A percentile compares a stretch with the other conserved stretches of the same genome.
These are phyloP conservation scores for Trichosphaerium sp. DNA, from an alignment of 78 protist species.

Conservation along the genomic window DNA sequence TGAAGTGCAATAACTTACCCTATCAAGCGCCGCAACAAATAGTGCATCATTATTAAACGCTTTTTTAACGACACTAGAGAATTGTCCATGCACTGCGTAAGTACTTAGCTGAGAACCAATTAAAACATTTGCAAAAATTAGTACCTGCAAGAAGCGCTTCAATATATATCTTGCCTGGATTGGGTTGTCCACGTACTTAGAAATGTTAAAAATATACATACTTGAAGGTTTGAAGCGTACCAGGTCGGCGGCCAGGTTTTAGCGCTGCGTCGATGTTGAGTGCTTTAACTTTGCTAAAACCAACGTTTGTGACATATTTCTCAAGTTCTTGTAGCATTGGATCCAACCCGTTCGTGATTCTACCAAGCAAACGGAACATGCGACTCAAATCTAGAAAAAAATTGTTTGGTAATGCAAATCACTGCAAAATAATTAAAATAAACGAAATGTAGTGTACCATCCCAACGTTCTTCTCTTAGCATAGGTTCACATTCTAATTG, in stretches of 20 bases:
- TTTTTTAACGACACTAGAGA: constrained; percentile 9
- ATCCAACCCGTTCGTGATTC: constrained; percentile 47
- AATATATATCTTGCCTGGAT: constrained; percentile 22
- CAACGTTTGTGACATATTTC: constrained; percentile 26
- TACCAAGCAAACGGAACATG: constrained; percentile 35
- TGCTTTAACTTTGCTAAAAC: constrained; percentile 23
- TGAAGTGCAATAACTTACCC: too few species aligned
- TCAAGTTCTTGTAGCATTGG: constrained; percentile 38
- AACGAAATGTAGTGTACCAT: neutral
- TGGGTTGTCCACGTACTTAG: neutral
- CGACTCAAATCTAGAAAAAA: constrained; percentile 16
- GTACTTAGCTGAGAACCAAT: too few species aligned
- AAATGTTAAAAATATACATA: neutral
- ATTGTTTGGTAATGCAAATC: neutral
- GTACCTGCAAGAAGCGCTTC: constrained; percentile 60
- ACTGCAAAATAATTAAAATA: neutral
- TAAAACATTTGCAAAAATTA: too few species aligned
- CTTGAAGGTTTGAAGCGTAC: neutral
- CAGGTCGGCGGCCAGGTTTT: neutral
- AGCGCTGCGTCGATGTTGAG: neutral
- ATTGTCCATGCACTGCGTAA: constrained; percentile 39
- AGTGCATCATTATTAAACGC: constrained; percentile 50
- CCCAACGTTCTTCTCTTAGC: constrained; percentile 38
- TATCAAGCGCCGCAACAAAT: constrained; percentile 60
- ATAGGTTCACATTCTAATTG: constrained; percentile 42